phyloP scores from a whole-genome alignment of 2,329 filamentous ascomycete species.

The Fusarium citri region DNA sequence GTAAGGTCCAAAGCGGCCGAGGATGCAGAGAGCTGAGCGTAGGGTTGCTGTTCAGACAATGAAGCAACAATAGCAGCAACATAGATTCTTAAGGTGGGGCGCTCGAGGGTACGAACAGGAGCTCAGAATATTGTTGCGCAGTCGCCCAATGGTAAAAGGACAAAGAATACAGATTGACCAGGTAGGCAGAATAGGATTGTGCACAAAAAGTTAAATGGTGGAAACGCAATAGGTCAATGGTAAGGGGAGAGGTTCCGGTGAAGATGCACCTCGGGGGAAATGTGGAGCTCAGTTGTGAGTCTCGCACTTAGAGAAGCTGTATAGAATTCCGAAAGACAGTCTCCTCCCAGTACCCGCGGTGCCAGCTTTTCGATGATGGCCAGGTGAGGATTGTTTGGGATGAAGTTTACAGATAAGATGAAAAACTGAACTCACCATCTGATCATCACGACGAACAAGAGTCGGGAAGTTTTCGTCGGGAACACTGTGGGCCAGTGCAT shows the following conservation, averaged over 20 bases:
- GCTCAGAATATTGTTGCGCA: slow-evolving; percentile 17
- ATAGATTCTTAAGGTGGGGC: slow-evolving; percentile 15
- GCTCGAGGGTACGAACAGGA: slow-evolving; percentile 7
- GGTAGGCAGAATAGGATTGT: slow-evolving; percentile 5
- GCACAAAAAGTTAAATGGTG: slow-evolving; percentile 22
- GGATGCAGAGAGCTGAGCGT: slow-evolving; percentile 78
- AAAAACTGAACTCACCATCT: slow-evolving; percentile 61
- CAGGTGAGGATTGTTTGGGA: background rate
- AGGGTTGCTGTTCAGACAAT: slow-evolving; percentile 50
- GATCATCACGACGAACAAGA: slow-evolving; percentile 73
- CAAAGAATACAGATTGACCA: background rate
- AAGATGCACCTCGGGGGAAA: slow-evolving; percentile 36
- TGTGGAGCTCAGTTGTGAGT: slow-evolving; percentile 36
- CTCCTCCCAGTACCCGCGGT: background rate
- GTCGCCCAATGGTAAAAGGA: slow-evolving; percentile 1
- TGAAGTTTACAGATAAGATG: background rate
- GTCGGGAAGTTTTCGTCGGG: slow-evolving; percentile 90
- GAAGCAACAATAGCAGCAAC: slow-evolving; percentile 35
- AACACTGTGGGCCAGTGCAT: slow-evolving; percentile 62
- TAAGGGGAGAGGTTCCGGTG: slow-evolving; percentile 22
- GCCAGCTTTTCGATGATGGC: background rate
- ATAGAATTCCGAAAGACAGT: slow-evolving; percentile 23
- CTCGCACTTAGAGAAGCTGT: slow-evolving; percentile 11
- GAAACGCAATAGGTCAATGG: slow-evolving; percentile 16
- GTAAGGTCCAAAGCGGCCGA: slow-evolving; percentile 85